Evolutionary conservation across 176 grass and related monocot genomes (phyloP).

Genomic region (Avena eriantha): DNA sequence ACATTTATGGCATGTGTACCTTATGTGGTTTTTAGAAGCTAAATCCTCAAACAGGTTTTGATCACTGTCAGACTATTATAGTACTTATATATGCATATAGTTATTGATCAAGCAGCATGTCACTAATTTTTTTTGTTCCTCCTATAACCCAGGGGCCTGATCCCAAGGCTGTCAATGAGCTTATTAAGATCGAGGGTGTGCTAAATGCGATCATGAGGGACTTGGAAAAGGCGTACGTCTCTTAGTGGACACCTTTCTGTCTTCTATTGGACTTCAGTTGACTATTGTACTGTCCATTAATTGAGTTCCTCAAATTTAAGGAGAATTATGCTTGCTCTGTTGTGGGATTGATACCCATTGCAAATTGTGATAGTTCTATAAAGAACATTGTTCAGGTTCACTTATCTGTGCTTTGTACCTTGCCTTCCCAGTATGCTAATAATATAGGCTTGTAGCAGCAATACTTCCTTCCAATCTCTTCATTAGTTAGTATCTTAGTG

Average conservation of each 20-base stretch:
- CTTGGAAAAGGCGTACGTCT: slow-evolving; percentile 77
- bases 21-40: slow-evolving; percentile 2
- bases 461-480: slow-evolving; percentile 10
- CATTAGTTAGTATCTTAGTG: neutral
- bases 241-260: slow-evolving; percentile 33
- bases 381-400: neutral
- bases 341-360: slow-evolving; percentile 14
- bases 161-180: slow-evolving; percentile 72
- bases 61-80: slow-evolving; percentile 12
- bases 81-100: slow-evolving; percentile 21
- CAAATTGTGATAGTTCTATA: neutral
- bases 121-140: slow-evolving; percentile 25
- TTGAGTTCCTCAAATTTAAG: slow-evolving; percentile 19
- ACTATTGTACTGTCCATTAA: slow-evolving; percentile 17
- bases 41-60: neutral
- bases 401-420: neutral
- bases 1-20: neutral
- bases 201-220: slow-evolving; percentile 64
- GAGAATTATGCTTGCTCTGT: slow-evolving; percentile 11
- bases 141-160: slow-evolving; percentile 77
- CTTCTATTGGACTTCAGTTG: slow-evolving; percentile 22
- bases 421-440: slow-evolving; percentile 5
- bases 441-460: slow-evolving; percentile 2
- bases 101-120: slow-evolving; percentile 11
- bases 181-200: slow-evolving; percentile 74